A percentile compares a stretch with the other conserved stretches of the same genome.
These are phyloP conservation scores for Cercospora zeae-maydis DNA, from an alignment of 2,329 filamentous ascomycete genomes.

Conservation along the genomic window DNA sequence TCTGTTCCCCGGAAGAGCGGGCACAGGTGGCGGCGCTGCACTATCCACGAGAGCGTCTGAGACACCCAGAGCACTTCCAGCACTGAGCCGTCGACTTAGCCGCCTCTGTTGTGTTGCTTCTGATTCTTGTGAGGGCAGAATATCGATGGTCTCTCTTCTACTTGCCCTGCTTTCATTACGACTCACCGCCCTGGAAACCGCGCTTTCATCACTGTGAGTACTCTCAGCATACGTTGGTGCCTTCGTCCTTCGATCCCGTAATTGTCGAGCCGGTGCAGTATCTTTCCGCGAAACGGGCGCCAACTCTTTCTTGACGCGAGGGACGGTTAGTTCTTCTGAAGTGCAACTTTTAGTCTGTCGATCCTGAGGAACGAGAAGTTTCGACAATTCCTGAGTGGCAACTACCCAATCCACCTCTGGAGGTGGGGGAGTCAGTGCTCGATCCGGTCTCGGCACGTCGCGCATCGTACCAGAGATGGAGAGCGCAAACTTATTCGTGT, in stretches of 20 bases:
- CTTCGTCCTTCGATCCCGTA: constrained; percentile 43
- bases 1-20: constrained; percentile 18
- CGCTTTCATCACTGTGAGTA: constrained; percentile 28
- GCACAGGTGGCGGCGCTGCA: constrained; percentile 23
- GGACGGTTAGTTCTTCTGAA: constrained; percentile 68
- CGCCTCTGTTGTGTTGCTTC: constrained; percentile 31
- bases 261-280: constrained; percentile 58
- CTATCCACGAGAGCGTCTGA: constrained; percentile 25
- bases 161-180: constrained; percentile 22
- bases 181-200: constrained; percentile 25
- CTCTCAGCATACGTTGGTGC: constrained; percentile 25
- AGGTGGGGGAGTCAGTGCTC: constrained; percentile 61
- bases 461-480: constrained; percentile 56
- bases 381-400: constrained; percentile 78
- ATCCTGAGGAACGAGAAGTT: constrained; percentile 72
- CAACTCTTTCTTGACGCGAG: constrained; percentile 53
- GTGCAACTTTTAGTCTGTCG: constrained; percentile 73
- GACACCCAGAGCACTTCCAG: constrained; percentile 29
- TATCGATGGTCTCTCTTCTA: constrained; percentile 41
- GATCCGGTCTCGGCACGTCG: constrained; percentile 36
- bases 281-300: constrained; percentile 44
- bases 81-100: constrained; percentile 35
- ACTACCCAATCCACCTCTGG: constrained; percentile 82
- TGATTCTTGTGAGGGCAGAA: constrained; percentile 27
- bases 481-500: constrained; percentile 62